phyloP scores from a whole-genome alignment of 805 yeast genomes.

The Candida railenensis region DNA sequence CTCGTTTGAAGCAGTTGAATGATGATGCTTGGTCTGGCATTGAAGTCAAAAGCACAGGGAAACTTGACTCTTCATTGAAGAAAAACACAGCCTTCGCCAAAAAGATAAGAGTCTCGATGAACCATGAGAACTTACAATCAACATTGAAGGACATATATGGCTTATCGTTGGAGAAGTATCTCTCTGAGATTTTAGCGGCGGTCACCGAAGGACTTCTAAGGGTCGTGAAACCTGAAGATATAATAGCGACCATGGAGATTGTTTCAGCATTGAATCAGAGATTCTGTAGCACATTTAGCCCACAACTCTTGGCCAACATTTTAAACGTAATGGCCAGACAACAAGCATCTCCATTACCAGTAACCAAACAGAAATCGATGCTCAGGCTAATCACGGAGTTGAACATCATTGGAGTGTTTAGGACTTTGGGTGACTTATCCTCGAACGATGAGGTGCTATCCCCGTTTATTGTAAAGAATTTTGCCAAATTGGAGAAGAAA shows the following conservation, averaged over 20 bases:
- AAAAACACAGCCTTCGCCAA: conserved; percentile 79
- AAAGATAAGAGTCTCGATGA: conserved; percentile 58
- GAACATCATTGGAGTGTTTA: conserved; percentile 54
- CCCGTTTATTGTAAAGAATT: conserved; percentile 34
- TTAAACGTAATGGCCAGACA: conserved; percentile 36
- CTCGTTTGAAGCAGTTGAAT: conserved; percentile 37
- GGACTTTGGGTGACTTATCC: conserved; percentile 40
- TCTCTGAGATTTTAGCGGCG: conserved; percentile 66
- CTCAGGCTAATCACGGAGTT: conserved; percentile 58
- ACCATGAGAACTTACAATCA: conserved; percentile 45
- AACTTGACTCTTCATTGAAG: conserved; percentile 74
- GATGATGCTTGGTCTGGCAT: conserved; percentile 46
- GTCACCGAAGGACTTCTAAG: conserved; percentile 60
- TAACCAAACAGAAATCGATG: conserved; percentile 23
- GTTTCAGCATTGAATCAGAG: conserved; percentile 77
- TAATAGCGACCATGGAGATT: conserved; percentile 63
- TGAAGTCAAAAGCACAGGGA: conserved; percentile 17
- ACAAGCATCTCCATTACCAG: conserved; percentile 7
- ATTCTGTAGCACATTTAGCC: conserved; percentile 55
- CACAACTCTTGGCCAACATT: conserved; percentile 42
- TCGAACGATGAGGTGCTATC: conserved; percentile 40
- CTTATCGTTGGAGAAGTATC: conserved; percentile 69
- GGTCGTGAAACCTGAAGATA: conserved; percentile 54
- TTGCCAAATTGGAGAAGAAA: conserved; percentile 15
- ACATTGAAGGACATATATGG: conserved; percentile 61